Evolutionary conservation across 352 stramenopile genomes (phyloP), one percentile per base, ranked within the genome.

Genomic region (Halophytophthora batemanensis): DNA sequence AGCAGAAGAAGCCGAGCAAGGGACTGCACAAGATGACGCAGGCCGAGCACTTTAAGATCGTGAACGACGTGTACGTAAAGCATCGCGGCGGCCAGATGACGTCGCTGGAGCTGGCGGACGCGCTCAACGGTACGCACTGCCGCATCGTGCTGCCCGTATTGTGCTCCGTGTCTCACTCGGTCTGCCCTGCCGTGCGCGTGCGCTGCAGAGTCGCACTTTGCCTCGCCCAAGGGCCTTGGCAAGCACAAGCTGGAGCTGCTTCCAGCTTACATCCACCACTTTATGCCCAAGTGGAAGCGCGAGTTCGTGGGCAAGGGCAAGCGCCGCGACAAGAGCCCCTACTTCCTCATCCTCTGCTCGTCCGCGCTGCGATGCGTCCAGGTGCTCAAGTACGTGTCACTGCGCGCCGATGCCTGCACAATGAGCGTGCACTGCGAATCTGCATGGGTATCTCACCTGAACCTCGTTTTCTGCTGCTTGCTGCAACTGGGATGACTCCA

Each of bases 331-430:
- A 95, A 91, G 59, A 96, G 88, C 46, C 87, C 89, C 17, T 89
- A 89, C 59, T 86, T 97, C 15, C 69, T 98, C 40, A 83, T 98
- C 29, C 61, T 98, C 31, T 96, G 86, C 46, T 71, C 91, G 8
- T 98, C 95, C 12, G 95, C 95, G 12, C 61, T 97, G 35, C 86
- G 95, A 6, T 87, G 86, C 21, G 88, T 97, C 1, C 82, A 95
- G 42, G 64, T 98, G n/a, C 79, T 97, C 67, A 98, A 98, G 78
- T 93, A 85, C 52, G 63, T 94, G 67, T 17, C 45, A 70, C 38
- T 64, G 71, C 19, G 13, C 35, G 2, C 17, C 31, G 21, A 19
- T 17, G 36, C 8, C 25, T 25, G 2, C 34, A 22, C 31, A 11
- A 66, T 73, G 22, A 66, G 77, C 29, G 61, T 70, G 18, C 10